phyloP scores from a whole-genome alignment of 2,329 filamentous ascomycete species.

The Aspergillus sp. region DNA sequence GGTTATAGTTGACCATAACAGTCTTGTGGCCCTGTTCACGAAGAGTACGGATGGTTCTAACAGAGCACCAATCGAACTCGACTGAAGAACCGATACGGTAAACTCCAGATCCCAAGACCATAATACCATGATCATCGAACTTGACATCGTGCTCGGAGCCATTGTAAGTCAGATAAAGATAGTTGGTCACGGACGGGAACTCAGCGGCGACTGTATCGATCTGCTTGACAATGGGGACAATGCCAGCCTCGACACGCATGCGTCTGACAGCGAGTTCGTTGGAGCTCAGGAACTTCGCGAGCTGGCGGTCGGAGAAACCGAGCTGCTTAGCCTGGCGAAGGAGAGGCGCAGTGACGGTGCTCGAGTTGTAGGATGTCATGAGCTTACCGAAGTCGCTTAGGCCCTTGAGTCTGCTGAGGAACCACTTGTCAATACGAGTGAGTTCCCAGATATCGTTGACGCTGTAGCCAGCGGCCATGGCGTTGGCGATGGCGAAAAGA shows the following conservation, averaged over 20 bases:
- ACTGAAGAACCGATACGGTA: slow-evolving; percentile 98
- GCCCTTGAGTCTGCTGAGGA: slow-evolving; percentile 87
- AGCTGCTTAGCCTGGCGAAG: slow-evolving; percentile 88
- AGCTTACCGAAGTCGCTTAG: slow-evolving; percentile 85
- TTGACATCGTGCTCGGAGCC: slow-evolving; percentile 80
- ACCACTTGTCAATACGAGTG: slow-evolving; percentile 99
- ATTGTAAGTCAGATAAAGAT: slow-evolving; percentile 96
- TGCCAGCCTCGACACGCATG: slow-evolving; percentile 80
- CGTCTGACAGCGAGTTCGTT: slow-evolving; percentile 90
- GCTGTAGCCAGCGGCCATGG: slow-evolving; percentile 90
- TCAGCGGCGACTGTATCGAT: slow-evolving; percentile 98
- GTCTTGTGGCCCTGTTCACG: slow-evolving; percentile 86
- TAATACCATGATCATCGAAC: slow-evolving; percentile 89
- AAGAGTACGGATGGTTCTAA: slow-evolving; percentile 88
- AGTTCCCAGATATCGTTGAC: slow-evolving; percentile 98
- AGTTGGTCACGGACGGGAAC: slow-evolving; percentile 93
- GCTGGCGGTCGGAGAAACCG: slow-evolving; percentile 90
- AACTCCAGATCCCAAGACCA: slow-evolving; percentile 94
- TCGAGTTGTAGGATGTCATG: slow-evolving; percentile 72
- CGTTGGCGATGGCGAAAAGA: slow-evolving; percentile 95
- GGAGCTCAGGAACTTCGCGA: slow-evolving; percentile 91
- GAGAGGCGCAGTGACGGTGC: slow-evolving; percentile 65
- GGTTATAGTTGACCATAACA: slow-evolving; percentile 94
- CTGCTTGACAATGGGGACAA: slow-evolving; percentile 91
- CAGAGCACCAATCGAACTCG: slow-evolving; percentile 99